These are phyloP conservation scores for Dendrocalamus sinicus DNA, from an alignment of 176 grass and related monocot genomes.

Conservation along the genomic window DNA sequence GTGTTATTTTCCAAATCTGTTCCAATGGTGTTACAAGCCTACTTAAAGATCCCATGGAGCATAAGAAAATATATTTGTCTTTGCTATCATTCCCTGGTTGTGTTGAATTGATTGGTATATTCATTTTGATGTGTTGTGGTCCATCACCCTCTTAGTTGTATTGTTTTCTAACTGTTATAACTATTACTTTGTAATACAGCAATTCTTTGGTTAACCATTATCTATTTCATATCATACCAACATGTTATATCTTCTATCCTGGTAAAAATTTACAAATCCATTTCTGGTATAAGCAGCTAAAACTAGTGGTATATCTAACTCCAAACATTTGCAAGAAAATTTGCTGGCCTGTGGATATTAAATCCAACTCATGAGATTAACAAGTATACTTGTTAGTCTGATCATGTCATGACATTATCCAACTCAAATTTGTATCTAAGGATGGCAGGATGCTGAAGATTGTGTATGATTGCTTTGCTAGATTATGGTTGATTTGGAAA, in stretches of 20 bases:
- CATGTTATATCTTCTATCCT: background rate
- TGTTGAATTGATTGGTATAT: conserved; percentile 10
- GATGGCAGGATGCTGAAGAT: background rate
- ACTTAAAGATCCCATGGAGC: background rate
- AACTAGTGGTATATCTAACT: background rate
- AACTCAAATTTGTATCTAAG: background rate
- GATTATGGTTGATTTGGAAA: background rate
- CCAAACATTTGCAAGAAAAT: background rate
- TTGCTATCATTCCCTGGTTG: background rate
- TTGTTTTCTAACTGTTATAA: background rate
- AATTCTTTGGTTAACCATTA: background rate
- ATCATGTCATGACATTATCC: background rate
- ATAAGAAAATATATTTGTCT: background rate
- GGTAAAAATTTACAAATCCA: background rate
- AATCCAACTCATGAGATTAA: background rate
- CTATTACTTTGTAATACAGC: background rate
- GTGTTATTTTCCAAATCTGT: background rate
- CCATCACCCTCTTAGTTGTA: background rate
- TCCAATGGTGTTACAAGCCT: background rate
- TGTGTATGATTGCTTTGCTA: background rate
- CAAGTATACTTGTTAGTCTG: background rate
- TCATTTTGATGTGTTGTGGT: background rate
- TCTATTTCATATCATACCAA: background rate
- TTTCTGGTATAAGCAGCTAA: background rate
- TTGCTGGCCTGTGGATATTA: background rate